Evolutionary conservation across 78 protist genomes (phyloP).

Genomic region (Anaeramoeba flamelloides): DNA sequence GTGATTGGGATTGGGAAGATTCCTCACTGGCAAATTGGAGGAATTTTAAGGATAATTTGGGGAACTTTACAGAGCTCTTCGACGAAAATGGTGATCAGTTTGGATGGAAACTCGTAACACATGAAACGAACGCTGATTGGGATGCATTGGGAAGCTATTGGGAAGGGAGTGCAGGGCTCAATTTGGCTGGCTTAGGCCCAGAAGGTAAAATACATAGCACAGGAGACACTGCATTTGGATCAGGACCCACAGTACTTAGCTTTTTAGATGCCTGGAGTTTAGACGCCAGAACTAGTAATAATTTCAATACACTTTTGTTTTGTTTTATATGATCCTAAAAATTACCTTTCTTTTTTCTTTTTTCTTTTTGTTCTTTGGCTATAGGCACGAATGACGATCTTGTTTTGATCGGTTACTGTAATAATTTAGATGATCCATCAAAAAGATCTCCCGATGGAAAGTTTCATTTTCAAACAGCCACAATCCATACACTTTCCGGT

Average conservation of each 20-base stretch:
- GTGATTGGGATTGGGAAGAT: too few species aligned
- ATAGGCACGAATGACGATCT: too few species aligned
- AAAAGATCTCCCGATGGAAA: neutral
- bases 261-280: too few species aligned
- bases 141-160: neutral
- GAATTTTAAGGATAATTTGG: neutral
- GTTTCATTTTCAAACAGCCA: neutral
- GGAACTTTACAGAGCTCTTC: neutral
- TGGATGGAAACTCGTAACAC: neutral
- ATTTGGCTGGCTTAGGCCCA: neutral
- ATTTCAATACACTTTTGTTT: too few species aligned
- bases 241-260: too few species aligned
- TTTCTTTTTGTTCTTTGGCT: too few species aligned
- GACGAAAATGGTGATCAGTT: neutral
- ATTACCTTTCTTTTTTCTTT: too few species aligned
- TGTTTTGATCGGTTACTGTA: neutral
- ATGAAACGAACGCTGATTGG: slow-evolving; percentile 1
- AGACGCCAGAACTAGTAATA: too few species aligned
- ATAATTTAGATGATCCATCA: neutral
- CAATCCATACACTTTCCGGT: neutral
- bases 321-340: too few species aligned
- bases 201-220: too few species aligned
- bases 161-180: neutral
- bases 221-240: too few species aligned
- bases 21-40: too few species aligned